Percentiles rank a stretch among this genome's conserved stretches.
These are phyloP conservation scores for Suhomyces sp. DNA, from an alignment of 805 yeast genomes.

Conservation along the genomic window DNA sequence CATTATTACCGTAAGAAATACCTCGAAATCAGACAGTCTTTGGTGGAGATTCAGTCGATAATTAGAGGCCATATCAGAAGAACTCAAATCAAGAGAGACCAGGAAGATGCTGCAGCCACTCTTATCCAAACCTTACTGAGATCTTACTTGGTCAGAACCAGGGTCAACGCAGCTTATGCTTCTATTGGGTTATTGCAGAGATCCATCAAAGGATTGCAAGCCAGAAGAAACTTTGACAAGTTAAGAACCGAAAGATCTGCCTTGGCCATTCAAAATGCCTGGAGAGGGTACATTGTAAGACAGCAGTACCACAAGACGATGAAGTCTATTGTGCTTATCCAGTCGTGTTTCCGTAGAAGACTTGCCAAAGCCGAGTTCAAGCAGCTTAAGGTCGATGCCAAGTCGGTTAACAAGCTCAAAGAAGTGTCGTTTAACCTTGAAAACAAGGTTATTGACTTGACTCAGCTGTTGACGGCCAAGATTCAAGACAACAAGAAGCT, in stretches of 20 bases:
- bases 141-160: slow-evolving; percentile 48
- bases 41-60: slow-evolving; percentile 56
- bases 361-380: slow-evolving; percentile 65
- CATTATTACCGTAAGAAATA: slow-evolving; percentile 60
- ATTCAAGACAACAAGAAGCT: slow-evolving; percentile 79
- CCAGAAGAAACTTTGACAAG: slow-evolving; percentile 51
- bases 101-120: slow-evolving; percentile 60
- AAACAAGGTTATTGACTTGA: slow-evolving; percentile 94
- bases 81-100: slow-evolving; percentile 49
- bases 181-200: slow-evolving; percentile 46
- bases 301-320: slow-evolving; percentile 42
- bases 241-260: slow-evolving; percentile 64
- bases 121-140: slow-evolving; percentile 67
- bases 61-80: slow-evolving; percentile 65
- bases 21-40: slow-evolving; percentile 50
- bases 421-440: slow-evolving; percentile 92
- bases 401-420: slow-evolving; percentile 82
- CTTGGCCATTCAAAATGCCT: slow-evolving; percentile 62
- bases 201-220: slow-evolving; percentile 47
- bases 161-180: slow-evolving; percentile 26
- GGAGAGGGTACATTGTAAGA: slow-evolving; percentile 70
- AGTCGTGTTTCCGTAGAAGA: slow-evolving; percentile 73
- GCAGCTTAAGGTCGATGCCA: slow-evolving; percentile 77
- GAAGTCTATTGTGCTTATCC: slow-evolving; percentile 65
- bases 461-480: slow-evolving; percentile 76